These are phyloP conservation scores for Comarum palustre DNA, from an alignment of 306 rosid genomes.

Conservation along the genomic window DNA sequence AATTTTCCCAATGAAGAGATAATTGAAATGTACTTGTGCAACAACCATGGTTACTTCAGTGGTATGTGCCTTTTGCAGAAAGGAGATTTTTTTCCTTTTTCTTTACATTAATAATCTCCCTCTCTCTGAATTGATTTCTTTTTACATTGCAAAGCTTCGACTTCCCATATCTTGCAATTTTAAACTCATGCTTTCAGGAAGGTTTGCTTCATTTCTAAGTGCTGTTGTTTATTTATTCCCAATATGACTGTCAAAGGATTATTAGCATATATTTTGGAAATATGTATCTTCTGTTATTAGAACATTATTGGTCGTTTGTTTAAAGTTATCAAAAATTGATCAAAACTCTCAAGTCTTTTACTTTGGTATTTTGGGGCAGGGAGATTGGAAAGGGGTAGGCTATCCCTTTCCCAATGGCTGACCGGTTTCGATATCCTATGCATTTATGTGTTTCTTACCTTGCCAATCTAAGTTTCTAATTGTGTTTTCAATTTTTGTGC, in stretches of 20 bases:
- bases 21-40: conserved; percentile 62
- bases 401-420: not conserved
- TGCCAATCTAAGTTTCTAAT: conserved; percentile 22
- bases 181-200: not conserved
- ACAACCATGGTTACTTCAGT: conserved; percentile 50
- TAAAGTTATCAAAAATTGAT: not conserved
- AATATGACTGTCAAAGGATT: not conserved
- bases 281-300: not conserved
- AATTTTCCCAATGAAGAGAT: conserved; percentile 66
- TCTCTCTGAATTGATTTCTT: not conserved
- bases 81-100: not conserved
- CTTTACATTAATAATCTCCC: not conserved
- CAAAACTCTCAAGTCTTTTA: not conserved
- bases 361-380: not conserved
- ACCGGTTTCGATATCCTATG: not conserved
- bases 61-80: conserved; percentile 36
- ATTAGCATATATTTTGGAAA: not conserved
- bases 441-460: conserved; percentile 2
- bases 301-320: not conserved
- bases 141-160: not conserved
- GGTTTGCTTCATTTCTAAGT: not conserved
- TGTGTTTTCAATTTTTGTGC: conserved; percentile 13
- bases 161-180: not conserved
- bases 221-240: not conserved
- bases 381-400: not conserved